Evolutionary conservation across 805 yeast species (phyloP), one percentile per base, ranked within the genome.

Genomic region (Blastobotrys muscicola): DNA sequence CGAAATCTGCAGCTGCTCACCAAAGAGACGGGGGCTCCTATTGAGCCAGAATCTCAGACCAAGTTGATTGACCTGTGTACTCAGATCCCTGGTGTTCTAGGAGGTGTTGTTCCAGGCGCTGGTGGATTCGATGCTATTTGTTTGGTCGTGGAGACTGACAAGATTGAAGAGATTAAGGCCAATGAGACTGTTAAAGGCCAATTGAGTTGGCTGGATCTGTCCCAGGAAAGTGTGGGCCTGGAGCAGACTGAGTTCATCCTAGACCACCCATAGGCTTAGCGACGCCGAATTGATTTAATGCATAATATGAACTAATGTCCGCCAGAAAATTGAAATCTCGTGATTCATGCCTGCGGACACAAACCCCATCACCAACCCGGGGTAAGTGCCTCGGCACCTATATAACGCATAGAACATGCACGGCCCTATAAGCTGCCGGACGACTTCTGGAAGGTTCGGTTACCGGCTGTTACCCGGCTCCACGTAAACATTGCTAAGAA

Each of bases 101-200:
- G 95, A 0, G 97, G 95, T n/a, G 89, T 92, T 30, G 95, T 92
- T 3, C 98, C 98, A 0, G 98, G 98, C 2, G 98, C 98, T 0
- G 98, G 98, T 23, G 98, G 98, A 0, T 83, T 79, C 58, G 98
- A 92, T 66, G 98, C 98, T 0, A 75, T 92, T 13, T 75, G 94
- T 44, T 55, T 90, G 23, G 61, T 92, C 23, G 80, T 82, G 2
- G 69, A 74, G 1, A 76, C 72, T 23, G 55, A 61, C 1, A 59
- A 74, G 2, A 58, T 74, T 2, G 60, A 54, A 2, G 47, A 52
- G 8, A 66, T 77, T 37, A 43, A 48, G 29, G 54, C 45, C 29
- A 62, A 70, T 1, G 40, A 44, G 0, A 62, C 64, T 23, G 38
- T 29, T 5, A n/a, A 12, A 12, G 8, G 34, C 10, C 10, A 12